Evolutionary conservation across 192 early-diverging fungal genomes (phyloP).

Genomic region (Gaertneriomyces sp.): DNA sequence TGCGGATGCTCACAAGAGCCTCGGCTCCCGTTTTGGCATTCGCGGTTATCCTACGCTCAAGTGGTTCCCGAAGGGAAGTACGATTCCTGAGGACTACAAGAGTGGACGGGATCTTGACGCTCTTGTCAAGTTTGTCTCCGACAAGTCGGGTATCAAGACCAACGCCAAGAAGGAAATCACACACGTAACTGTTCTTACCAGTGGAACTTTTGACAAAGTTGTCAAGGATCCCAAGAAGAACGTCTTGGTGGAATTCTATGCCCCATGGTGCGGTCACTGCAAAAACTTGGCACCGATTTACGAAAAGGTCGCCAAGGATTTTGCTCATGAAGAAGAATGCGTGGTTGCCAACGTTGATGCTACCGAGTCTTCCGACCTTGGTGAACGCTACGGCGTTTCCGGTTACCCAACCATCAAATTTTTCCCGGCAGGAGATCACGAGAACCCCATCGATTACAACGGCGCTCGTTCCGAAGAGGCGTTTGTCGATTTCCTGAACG

Average conservation of each 20-base stretch:
- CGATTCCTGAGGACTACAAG: slow-evolving; percentile 72
- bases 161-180: slow-evolving; percentile 69
- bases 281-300: slow-evolving; percentile 80
- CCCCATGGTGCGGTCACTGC: slow-evolving; percentile 70
- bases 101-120: slow-evolving; percentile 80
- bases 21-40: slow-evolving; percentile 74
- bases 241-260: slow-evolving; percentile 90
- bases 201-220: slow-evolving; percentile 70
- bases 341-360: slow-evolving; percentile 91
- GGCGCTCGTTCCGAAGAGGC: slow-evolving; percentile 66
- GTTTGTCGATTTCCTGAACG: slow-evolving; percentile 81
- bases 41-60: slow-evolving; percentile 85
- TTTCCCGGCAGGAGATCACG: slow-evolving; percentile 63
- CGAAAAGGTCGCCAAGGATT: slow-evolving; percentile 81
- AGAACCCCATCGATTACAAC: slow-evolving; percentile 66
- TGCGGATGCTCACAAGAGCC: slow-evolving; percentile 76
- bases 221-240: slow-evolving; percentile 65
- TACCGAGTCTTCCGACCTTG: slow-evolving; percentile 59
- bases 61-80: slow-evolving; percentile 84
- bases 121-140: slow-evolving; percentile 69
- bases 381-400: slow-evolving; percentile 55
- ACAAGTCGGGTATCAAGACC: slow-evolving; percentile 75
- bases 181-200: slow-evolving; percentile 66
- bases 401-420: slow-evolving; percentile 91
- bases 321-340: slow-evolving; percentile 69